phyloP scores from a whole-genome alignment of 179 eudicot species.

The Monotropa hypopitys region DNA sequence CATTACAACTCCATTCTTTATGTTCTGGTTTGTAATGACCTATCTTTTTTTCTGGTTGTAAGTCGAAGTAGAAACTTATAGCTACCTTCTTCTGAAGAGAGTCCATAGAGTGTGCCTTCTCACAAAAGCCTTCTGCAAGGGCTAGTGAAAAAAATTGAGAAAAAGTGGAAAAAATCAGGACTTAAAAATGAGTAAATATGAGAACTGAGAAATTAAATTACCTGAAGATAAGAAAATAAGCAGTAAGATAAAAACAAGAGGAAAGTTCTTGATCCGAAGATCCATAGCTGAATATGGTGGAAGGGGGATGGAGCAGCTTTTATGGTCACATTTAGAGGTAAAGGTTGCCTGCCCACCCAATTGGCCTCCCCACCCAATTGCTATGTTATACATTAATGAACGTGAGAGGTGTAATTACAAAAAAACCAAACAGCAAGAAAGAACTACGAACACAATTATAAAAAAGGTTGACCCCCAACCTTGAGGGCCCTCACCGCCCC shows the following conservation, averaged over 20 bases:
- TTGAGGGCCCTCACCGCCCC: no score
- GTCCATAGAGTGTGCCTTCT: neutral
- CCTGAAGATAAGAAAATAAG: slow-evolving; percentile 19
- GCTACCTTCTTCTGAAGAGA: slow-evolving; percentile 17
- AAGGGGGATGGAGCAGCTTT: neutral
- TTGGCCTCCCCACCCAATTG: no score
- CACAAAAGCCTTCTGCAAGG: slow-evolving; percentile 4
- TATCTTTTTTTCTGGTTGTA: neutral
- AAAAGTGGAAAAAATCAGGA: no score
- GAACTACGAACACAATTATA: no score
- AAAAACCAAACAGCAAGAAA: no score
- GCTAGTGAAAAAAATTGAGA: slow-evolving; percentile 3
- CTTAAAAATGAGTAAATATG: neutral
- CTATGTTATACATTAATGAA: slow-evolving; percentile 16
- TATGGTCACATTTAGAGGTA: no score
- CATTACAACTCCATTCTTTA: neutral
- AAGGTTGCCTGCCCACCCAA: slow-evolving; percentile 17
- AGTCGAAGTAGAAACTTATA: no score
- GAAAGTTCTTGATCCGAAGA: slow-evolving; percentile 9
- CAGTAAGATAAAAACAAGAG: slow-evolving; percentile 16
- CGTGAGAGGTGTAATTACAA: slow-evolving; percentile 18
- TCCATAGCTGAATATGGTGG: slow-evolving; percentile 10
- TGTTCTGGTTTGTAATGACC: neutral
- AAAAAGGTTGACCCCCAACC: no score
- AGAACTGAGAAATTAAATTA: neutral